Base-by-base conservation (phyloP, 1,284 basidiomycete species). In the Ustilago nuda region DNA sequence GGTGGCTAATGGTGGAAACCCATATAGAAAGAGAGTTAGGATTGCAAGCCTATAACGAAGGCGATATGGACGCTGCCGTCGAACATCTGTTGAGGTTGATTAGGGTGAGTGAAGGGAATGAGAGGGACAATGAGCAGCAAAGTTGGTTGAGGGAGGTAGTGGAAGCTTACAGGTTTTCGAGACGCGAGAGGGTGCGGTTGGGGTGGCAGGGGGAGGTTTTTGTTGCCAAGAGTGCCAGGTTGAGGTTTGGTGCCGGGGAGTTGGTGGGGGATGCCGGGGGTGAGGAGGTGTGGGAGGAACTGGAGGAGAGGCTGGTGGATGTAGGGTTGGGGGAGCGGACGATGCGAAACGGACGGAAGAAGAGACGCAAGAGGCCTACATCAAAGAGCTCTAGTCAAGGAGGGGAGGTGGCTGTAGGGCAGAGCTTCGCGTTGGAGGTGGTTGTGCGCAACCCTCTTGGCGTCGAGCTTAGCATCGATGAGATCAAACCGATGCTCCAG, bases 31-130 rank as follows among this genome's bases (percentile, higher is more conserved):
- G 88, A 64, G 86, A 87, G 41, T 85, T 89, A 6, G 89, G 87
- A 5, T 79, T 88, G 53, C 88, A 89, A 64, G 88, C 88, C 0
- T 89, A 88, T 80, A 89, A 87, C 9, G 81, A 88, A 8, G 88
- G 88, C 8, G 80, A 88, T 55, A 86, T 87, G 27, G 86, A 85
- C 17, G 83, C 86, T 0, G 89, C 89, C 0, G 85, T 88, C 0
- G 79, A 84, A 36, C 87, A 89, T 66, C 88, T 89, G 56, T 61
- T 89, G 48, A 54, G 59, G 7, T 59, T 84, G 8, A 43, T 84
- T 2, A 66, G 78, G 12, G 72, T 72, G 3, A 67, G 65, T 9
- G 59, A 36, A 2, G 60, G 57, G 13, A 61, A 59, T 48, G 64
- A 62, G 8, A 82, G 82, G 32, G 86, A 87, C 39, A 87, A 88